These are phyloP conservation scores for Lobulomyces angularis DNA, from an alignment of 192 early-diverging fungal genomes.

Conservation along the genomic window DNA sequence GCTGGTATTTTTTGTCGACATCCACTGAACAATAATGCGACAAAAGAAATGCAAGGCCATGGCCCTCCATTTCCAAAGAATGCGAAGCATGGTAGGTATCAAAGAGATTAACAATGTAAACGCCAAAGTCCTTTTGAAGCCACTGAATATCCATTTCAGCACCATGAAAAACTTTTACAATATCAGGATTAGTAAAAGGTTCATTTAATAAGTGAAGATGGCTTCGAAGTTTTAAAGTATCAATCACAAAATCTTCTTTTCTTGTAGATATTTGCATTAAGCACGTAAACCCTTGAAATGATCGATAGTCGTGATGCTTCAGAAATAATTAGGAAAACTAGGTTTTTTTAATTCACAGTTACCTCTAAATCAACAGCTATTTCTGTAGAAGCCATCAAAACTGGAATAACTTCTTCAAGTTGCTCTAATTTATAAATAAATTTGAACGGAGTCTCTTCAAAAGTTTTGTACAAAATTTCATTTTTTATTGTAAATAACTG, in stretches of 20 bases:
- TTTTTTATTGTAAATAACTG: slow-evolving; percentile 47
- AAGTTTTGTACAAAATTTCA: slow-evolving; percentile 34
- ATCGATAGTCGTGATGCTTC: slow-evolving; percentile 86
- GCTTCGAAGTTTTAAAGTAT: slow-evolving; percentile 68
- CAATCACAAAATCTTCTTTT: slow-evolving; percentile 76
- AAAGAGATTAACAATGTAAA: slow-evolving; percentile 92
- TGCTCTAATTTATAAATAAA: slow-evolving; percentile 73
- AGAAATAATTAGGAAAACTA: slow-evolving; percentile 1
- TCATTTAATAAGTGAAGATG: slow-evolving; percentile 66
- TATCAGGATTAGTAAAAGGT: slow-evolving; percentile 72
- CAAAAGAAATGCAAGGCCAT: slow-evolving; percentile 74
- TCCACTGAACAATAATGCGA: slow-evolving; percentile 62
- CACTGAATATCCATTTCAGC: slow-evolving; percentile 91
- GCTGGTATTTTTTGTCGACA: slow-evolving; percentile 88
- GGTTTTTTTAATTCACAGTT: slow-evolving; percentile 1
- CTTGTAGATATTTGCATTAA: slow-evolving; percentile 88
- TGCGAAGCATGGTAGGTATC: slow-evolving; percentile 92
- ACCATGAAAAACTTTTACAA: slow-evolving; percentile 88
- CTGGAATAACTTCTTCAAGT: slow-evolving; percentile 49
- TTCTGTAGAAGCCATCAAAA: slow-evolving; percentile 49
- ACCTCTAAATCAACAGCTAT: slow-evolving; percentile 85
- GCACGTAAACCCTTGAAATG: slow-evolving; percentile 90
- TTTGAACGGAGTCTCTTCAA: slow-evolving; percentile 59
- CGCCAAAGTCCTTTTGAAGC: slow-evolving; percentile 94
- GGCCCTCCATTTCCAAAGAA: slow-evolving; percentile 64